These are phyloP conservation scores for Trametes sp. DNA, from an alignment of 1,284 basidiomycete genomes.

Conservation along the genomic window DNA sequence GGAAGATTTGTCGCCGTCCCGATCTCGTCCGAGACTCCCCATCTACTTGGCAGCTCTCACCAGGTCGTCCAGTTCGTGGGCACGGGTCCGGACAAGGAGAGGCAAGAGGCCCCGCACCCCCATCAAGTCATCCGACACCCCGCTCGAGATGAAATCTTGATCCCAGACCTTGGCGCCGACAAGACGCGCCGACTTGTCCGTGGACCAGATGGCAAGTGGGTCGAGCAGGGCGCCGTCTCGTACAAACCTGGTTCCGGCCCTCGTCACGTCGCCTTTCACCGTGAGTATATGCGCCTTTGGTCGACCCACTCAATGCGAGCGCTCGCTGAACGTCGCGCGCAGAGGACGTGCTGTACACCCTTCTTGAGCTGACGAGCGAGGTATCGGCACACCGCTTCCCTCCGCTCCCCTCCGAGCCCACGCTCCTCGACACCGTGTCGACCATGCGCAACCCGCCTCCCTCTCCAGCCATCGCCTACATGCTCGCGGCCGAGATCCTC, in stretches of 20 bases:
- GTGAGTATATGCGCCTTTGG: conserved; percentile 47
- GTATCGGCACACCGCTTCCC: conserved; percentile 61
- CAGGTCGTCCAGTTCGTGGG: conserved; percentile 45
- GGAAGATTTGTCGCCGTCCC: conserved; percentile 62
- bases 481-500: conserved; percentile 55
- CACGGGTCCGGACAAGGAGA: conserved; percentile 63
- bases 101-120: conserved; percentile 72
- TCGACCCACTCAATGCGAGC: conserved; percentile 6
- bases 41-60: conserved; percentile 40
- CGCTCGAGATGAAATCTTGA: conserved; percentile 60
- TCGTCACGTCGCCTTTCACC: conserved; percentile 67
- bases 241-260: conserved; percentile 68
- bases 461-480: conserved; percentile 40
- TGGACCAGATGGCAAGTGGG: conserved; percentile 53
- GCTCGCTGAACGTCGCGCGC: conserved; percentile 1
- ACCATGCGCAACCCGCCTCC: conserved; percentile 53
- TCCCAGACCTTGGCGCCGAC: conserved; percentile 78
- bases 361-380: conserved; percentile 68
- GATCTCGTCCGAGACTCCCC: conserved; percentile 54
- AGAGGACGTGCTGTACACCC: conserved; percentile 61
- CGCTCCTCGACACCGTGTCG: conserved; percentile 50
- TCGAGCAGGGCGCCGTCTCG: conserved; percentile 50
- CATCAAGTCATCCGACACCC: conserved; percentile 65
- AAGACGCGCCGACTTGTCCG: conserved; percentile 63
- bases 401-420: conserved; percentile 48